Evolutionary conservation across 2,329 filamentous ascomycete genomes (phyloP).

Genomic region (Leptosphaerulina australis): DNA sequence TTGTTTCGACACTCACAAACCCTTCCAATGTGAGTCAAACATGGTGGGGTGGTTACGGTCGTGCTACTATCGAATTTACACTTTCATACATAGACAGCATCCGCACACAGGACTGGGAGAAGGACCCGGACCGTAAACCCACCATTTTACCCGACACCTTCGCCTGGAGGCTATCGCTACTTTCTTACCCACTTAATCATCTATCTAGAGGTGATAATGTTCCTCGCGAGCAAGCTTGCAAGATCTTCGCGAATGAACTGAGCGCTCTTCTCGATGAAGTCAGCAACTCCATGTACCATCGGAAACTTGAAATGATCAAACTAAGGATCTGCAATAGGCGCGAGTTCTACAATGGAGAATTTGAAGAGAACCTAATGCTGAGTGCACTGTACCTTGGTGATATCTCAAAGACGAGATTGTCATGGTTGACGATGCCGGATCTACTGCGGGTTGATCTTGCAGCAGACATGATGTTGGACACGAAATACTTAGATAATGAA

Average conservation of each 20-base stretch:
- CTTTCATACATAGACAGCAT: slow-evolving; percentile 25
- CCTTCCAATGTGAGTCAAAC: not conserved
- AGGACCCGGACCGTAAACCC: slow-evolving; percentile 23
- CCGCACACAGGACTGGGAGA: slow-evolving; percentile 33
- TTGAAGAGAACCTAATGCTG: slow-evolving; percentile 4
- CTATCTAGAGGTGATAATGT: not conserved
- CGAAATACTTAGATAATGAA: not conserved
- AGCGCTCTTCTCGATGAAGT: slow-evolving; percentile 22
- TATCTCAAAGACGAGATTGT: slow-evolving; percentile 27
- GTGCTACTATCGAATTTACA: slow-evolving; percentile 27
- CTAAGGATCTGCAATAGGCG: not conserved
- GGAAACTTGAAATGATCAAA: slow-evolving; percentile 18
- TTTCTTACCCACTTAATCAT: slow-evolving; percentile 27
- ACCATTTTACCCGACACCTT: slow-evolving; percentile 35
- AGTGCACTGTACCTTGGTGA: slow-evolving; percentile 31
- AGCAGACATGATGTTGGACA: slow-evolving; percentile 18
- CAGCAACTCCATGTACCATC: slow-evolving; percentile 25
- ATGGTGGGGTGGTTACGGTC: slow-evolving; percentile 23
- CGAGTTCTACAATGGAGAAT: not conserved
- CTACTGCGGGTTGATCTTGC: slow-evolving; percentile 36
- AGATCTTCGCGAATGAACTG: slow-evolving; percentile 26
- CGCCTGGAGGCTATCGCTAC: slow-evolving; percentile 31
- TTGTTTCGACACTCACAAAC: not conserved
- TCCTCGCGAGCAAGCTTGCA: slow-evolving; percentile 21
- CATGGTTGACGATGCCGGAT: slow-evolving; percentile 32